Base-by-base conservation (phyloP, 495 filamentous ascomycete species). In the Aspergillus olivimuriae region DNA sequence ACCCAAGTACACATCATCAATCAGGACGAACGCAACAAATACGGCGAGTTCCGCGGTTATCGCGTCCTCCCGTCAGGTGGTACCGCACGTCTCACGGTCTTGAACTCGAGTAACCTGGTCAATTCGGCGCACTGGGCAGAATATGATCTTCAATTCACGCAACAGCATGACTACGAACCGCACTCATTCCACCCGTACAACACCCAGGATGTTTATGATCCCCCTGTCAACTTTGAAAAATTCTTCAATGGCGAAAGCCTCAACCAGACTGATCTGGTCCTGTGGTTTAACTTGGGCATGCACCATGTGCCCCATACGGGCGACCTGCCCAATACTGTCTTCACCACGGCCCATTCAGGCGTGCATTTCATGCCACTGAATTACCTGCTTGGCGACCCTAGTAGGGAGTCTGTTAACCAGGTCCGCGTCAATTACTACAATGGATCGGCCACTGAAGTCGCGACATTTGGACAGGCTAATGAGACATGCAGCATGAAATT, bases 271-370 rank as follows among this genome's bases (percentile, higher is more conserved):
- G 79, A 80, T 50, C 41, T 82, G 1, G 56, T 60, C 14, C 26
- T 54, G 11, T 60, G 52, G 56, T 26, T 59, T 14, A 56, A 56
- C 48, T 57, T 81, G 6, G 76, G 76, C 14, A 77, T 74, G 63
- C 75, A 81, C 50, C 77, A 80, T 50, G 54, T 80, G 16, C 76
- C 77, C 12, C 68, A 77, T 53, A 69, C 74, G 10, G 70, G 68
- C 21, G 76, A 80, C 43, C 51, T 77, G 4, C 76, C 75, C 33
- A 77, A 76, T 52, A 76, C 73, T 0, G 61, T 75, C 28, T 61
- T 70, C 53, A 73, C 70, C 11, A 70, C 67, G 11, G 62, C 72
- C 40, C 60, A 68, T 15, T 68, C 60, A 9, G 64, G 60, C 34
- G 56, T 77, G 15, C 54, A 68, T 34, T 63, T 74, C 44, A 62